Evolutionary conservation across 2,329 filamentous ascomycete genomes (phyloP), one percentile per base, ranked within the genome.

Genomic region (Pseudocercospora eumusae): DNA sequence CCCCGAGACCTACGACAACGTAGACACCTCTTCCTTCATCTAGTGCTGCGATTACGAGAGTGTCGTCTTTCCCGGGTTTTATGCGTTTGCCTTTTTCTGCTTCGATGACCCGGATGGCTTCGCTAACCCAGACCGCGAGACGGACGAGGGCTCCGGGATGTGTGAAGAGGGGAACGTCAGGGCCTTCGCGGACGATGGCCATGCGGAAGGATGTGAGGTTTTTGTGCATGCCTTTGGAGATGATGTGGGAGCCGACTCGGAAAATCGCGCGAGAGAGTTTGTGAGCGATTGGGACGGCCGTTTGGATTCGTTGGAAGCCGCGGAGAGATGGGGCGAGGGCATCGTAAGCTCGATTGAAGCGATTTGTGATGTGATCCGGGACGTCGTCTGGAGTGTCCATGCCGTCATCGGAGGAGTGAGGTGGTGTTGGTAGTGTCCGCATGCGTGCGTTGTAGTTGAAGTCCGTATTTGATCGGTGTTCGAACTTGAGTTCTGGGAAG

Each of bases 91-190:
- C 90, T 23, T 88, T 89, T 0, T 95, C 91, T 56, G 88, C 86
- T 75, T 98, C 95, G 71, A 96, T 90, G 67, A 97, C 93, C 1
- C 89, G 86, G 49, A 98, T 88, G 0, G 95, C 95, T 77, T 98
- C 93, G 50, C 90, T 91, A 45, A 99, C 86, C 95, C 95, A 99
- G 2, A 96, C 82, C 0, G 93, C 93, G 13, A 99, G 84, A 76
- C 98, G 97, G 1, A 93, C 96, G 23, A 99, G 80, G 1, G 95
- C 95, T 5, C 93, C 91, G 0, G 95, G 93, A 72, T 98, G 93
- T 0, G 89, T 92, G 77, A 99, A 99, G 10, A 98, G 83, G n/a
- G 85, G 79, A 0, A 96, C 89, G 70, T 98, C 95, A 0, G 93
- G 92, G 0, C 93, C 92, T 72, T 98, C 95, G 74, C 96, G 96